Evolutionary conservation across 2,329 filamentous ascomycete genomes (phyloP).

Genomic region (Trichoderma aggressivum): DNA sequence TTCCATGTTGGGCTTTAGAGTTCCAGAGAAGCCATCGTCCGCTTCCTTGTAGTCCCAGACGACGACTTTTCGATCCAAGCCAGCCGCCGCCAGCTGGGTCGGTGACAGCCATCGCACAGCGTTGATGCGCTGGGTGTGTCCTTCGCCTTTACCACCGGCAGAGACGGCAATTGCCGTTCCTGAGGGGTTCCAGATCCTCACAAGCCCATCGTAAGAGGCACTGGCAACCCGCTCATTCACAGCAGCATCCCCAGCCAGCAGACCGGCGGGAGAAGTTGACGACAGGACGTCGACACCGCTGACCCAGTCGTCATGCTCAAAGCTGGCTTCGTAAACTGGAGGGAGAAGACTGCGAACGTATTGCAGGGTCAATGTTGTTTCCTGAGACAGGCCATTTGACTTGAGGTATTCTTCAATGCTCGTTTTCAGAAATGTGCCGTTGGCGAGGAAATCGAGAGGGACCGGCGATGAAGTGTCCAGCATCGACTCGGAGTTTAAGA

Average conservation of each 20-base stretch:
- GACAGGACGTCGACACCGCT: slow-evolving; percentile 81
- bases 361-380: slow-evolving; percentile 83
- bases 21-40: slow-evolving; percentile 55
- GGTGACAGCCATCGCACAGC: slow-evolving; percentile 79
- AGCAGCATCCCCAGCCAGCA: slow-evolving; percentile 35
- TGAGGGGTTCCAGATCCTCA: slow-evolving; percentile 86
- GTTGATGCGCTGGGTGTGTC: slow-evolving; percentile 75
- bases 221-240: slow-evolving; percentile 67
- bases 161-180: slow-evolving; percentile 82
- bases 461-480: slow-evolving; percentile 63
- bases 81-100: slow-evolving; percentile 75
- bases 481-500: slow-evolving; percentile 70
- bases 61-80: slow-evolving; percentile 79
- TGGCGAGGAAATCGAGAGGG: slow-evolving; percentile 92
- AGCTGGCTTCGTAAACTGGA: slow-evolving; percentile 83
- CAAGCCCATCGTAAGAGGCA: slow-evolving; percentile 85
- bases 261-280: slow-evolving; percentile 56
- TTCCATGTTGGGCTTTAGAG: slow-evolving; percentile 71
- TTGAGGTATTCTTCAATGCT: slow-evolving; percentile 89
- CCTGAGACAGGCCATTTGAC: slow-evolving; percentile 80
- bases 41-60: slow-evolving; percentile 84
- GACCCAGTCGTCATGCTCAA: slow-evolving; percentile 98
- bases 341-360: slow-evolving; percentile 91
- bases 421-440: slow-evolving; percentile 85
- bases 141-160: slow-evolving; percentile 60